Conservation (phyloP, 73 alveolate genomes). For the Tetrahymena malaccensis region DNA sequence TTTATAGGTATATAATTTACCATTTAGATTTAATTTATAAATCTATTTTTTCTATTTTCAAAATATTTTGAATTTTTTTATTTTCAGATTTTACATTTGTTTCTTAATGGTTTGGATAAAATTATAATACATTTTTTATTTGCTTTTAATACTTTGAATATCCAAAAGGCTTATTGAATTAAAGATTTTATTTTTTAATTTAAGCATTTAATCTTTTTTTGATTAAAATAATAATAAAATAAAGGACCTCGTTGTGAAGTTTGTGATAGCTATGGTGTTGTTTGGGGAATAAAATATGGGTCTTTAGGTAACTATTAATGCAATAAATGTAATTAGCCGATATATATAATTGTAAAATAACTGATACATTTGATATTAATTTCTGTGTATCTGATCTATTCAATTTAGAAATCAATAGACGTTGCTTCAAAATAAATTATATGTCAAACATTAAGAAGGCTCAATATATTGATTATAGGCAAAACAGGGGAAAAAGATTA, state of each 20-base stretch:
- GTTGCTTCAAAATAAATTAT: neutral
- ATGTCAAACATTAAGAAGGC: neutral
- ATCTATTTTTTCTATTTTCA: too few species aligned
- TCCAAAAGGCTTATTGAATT: too few species aligned
- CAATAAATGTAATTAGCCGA: neutral
- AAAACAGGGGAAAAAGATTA: neutral
- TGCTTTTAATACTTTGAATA: too few species aligned
- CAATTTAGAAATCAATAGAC: neutral
- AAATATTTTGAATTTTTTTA: too few species aligned
- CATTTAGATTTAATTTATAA: too few species aligned
- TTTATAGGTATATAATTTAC: too few species aligned
- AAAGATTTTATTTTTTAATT: too few species aligned
- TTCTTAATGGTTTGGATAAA: too few species aligned
- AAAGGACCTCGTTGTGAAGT: neutral
- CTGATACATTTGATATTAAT: neutral
- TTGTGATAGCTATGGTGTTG: neutral
- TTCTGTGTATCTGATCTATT: neutral
- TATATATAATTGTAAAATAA: neutral
- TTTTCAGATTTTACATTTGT: too few species aligned
- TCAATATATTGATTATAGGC: neutral
- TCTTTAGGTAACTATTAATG: neutral
- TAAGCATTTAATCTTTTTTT: too few species aligned
- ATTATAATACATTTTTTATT: too few species aligned
- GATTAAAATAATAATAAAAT: neutral
- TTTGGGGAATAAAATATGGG: neutral